phyloP scores from a whole-genome alignment of 169 alveolate genomes.

The Theileria parva region DNA sequence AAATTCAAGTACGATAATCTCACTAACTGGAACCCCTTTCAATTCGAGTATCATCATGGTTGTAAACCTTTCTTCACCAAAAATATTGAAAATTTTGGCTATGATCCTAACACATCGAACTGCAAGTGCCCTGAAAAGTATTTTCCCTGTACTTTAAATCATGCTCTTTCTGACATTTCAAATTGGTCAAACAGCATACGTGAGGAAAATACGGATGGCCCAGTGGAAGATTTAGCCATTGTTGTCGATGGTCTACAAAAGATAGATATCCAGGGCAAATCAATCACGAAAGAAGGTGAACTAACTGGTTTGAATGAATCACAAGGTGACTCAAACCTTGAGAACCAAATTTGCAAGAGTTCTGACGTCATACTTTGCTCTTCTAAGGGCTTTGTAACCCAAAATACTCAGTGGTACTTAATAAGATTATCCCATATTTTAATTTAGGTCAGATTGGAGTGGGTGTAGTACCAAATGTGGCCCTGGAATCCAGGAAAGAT shows the following conservation, averaged over 20 bases:
- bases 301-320: not conserved
- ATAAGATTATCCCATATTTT: not conserved
- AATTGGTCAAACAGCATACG: conserved; percentile 21
- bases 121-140: conserved; percentile 38
- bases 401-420: conserved; percentile 4
- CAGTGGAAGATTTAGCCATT: conserved; percentile 15
- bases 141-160: conserved; percentile 30
- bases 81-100: conserved; percentile 27
- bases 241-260: conserved; percentile 16
- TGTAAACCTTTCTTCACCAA: conserved; percentile 31
- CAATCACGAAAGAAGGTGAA: not conserved
- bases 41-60: conserved; percentile 15
- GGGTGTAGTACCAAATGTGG: conserved; percentile 59
- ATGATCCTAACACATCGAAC: conserved; percentile 33
- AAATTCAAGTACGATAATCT: conserved; percentile 12
- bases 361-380: conserved; percentile 46
- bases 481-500: conserved; percentile 53
- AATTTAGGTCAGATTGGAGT: conserved; percentile 55
- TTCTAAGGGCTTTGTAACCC: not conserved
- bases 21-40: conserved; percentile 49
- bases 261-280: conserved; percentile 3
- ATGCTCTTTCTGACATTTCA: conserved; percentile 22
- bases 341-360: conserved; percentile 23
- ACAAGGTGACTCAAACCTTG: not conserved
- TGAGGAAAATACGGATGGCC: not conserved